Evolutionary conservation across 345 rosid species (phyloP), one percentile per base, ranked within the genome.

Genomic region (Arabis hirsuta): DNA sequence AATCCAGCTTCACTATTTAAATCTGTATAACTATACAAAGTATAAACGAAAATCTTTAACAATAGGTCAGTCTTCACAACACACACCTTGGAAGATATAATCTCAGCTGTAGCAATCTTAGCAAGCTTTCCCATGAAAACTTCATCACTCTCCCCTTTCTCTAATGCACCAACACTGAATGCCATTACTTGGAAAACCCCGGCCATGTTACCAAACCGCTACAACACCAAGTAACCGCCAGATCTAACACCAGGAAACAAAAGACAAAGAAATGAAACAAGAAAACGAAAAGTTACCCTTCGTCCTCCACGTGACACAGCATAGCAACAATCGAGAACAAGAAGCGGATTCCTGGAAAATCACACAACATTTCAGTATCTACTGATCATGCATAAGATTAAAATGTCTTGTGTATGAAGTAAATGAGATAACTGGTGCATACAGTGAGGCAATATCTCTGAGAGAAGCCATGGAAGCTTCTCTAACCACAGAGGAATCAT

Each of bases 111-210:
- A 61, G 92, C 97, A 79, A 88, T 86, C 85, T 91, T 94, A 16
- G 97, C 97, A 34, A 94, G 98, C 84, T 87, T 94, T 14, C 84
- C 81, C 85, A 91, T 80, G 81, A 86, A 88, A 69, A 78, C 76
- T 58, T 83, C 85, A 84, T 94, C 98, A 53, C 82, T 80, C 32
- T 91, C 91, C n/a, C 65, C 76, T 64, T 55, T 63, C 71, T 85
- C 83, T 58, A 94, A 74, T 48, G 89, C 89, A 16, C 82, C 79
- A 71, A 94, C 91, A 56, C 88, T 86, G 44, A 86, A 76, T 6
- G 98, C 88, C 98, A 91, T 89, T 5, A 94, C 96, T 83, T 94
- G 92, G 80, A 94, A 94, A 32, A 89, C 83, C 69, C 96, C 98
- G 43, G 97, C 98, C 90, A 94, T 83, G 78, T 94, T 94, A 58